Percentiles rank a stretch among this genome's conserved stretches.
These are phyloP conservation scores for Claviceps sp. DNA, from an alignment of 2,329 filamentous ascomycete species.

Conservation along the genomic window DNA sequence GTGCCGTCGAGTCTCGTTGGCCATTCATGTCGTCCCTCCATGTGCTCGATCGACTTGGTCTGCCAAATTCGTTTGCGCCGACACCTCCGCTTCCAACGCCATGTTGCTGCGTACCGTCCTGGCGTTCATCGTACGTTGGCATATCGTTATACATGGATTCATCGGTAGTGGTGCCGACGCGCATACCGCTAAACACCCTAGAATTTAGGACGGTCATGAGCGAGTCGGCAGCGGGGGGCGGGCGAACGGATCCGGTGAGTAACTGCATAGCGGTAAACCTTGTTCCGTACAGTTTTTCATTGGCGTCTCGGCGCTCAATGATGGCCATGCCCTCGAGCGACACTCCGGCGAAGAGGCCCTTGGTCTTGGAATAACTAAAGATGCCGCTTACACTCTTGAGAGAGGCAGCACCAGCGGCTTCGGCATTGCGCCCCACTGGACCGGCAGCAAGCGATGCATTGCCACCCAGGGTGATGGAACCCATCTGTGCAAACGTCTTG, in stretches of 20 bases:
- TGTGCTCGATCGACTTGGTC: constrained; percentile 49
- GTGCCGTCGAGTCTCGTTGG: constrained; percentile 30
- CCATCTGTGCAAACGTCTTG: constrained; percentile 84
- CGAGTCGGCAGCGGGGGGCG: constrained; percentile 71
- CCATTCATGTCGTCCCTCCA: constrained; percentile 71
- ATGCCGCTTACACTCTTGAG: constrained; percentile 80
- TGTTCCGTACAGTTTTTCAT: constrained; percentile 86
- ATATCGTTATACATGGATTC: constrained; percentile 85
- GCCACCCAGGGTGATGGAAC: constrained; percentile 82
- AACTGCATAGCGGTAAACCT: constrained; percentile 71
- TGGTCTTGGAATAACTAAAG: constrained; percentile 96
- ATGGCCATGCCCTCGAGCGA: constrained; percentile 87
- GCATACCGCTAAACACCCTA: constrained; percentile 62
- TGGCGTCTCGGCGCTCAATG: constrained; percentile 89
- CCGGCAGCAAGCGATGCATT: constrained; percentile 95
- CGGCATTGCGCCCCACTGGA: constrained; percentile 85
- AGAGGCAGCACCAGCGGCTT: constrained; percentile 87
- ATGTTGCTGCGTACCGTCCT: constrained; percentile 44
- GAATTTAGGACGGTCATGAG: constrained; percentile 78
- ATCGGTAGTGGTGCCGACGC: constrained; percentile 26
- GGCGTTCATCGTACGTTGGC: constrained; percentile 72
- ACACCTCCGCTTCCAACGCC: constrained; percentile 25
- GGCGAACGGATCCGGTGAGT: constrained; percentile 61
- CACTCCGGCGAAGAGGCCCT: constrained; percentile 91
- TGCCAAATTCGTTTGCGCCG: constrained; percentile 33